phyloP scores from a whole-genome alignment of 441 rosid species.

The Brassica balearica region DNA sequence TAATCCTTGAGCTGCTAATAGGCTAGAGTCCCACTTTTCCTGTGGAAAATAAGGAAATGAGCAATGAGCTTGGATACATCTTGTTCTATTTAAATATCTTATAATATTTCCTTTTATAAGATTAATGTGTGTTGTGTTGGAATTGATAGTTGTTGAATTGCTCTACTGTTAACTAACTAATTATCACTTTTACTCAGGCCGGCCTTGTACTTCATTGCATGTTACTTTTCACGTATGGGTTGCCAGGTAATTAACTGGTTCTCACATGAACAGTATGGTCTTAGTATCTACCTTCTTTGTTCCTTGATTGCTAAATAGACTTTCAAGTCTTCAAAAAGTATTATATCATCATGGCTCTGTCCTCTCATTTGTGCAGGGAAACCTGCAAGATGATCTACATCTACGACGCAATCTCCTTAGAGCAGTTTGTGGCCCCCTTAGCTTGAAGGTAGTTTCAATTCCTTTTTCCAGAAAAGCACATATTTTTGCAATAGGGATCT shows the following conservation, averaged over 20 bases:
- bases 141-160: constrained; percentile 23
- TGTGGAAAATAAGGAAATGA: constrained; percentile 6
- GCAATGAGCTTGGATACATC: constrained; percentile 27
- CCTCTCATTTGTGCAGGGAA: constrained; percentile 65
- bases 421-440: constrained; percentile 63
- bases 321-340: constrained; percentile 23
- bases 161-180: constrained; percentile 37
- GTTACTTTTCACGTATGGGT: constrained; percentile 84
- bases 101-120: constrained; percentile 6
- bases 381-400: constrained; percentile 78
- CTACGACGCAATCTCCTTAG: constrained; percentile 81
- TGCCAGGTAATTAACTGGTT: constrained; percentile 76
- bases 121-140: constrained; percentile 23
- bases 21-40: constrained; percentile 27
- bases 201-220: constrained; percentile 76
- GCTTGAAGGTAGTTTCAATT: constrained; percentile 67
- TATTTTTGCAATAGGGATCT: constrained; percentile 11
- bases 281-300: constrained; percentile 25
- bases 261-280: constrained; percentile 24
- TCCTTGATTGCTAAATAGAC: constrained; percentile 19
- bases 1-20: constrained; percentile 20
- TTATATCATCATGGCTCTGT: constrained; percentile 13
- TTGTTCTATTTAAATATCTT: background rate
- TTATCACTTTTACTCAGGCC: constrained; percentile 67
- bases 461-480: constrained; percentile 14